phyloP scores from a whole-genome alignment of 768 basidiomycete species.

The Guyanaporus albipodus region DNA sequence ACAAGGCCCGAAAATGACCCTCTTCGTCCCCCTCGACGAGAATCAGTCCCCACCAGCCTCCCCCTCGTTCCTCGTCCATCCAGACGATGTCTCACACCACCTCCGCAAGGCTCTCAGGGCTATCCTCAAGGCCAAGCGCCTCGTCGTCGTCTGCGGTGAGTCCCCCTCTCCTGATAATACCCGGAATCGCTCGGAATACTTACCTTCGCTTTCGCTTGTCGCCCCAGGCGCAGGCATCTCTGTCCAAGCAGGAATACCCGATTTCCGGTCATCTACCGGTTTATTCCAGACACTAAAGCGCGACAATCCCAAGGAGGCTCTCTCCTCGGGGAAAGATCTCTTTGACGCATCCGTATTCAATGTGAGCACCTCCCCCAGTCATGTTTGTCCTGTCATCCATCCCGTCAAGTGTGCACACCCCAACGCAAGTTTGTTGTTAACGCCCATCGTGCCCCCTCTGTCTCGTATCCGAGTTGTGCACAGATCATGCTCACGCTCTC shows the following conservation, averaged over 20 bases:
- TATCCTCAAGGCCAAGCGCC: slow-evolving; percentile 72
- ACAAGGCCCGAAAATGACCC: slow-evolving; percentile 48
- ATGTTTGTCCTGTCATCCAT: slow-evolving; percentile 4
- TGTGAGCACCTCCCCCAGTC: slow-evolving; percentile 40
- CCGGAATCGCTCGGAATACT: slow-evolving; percentile 6
- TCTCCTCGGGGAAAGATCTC: slow-evolving; percentile 78
- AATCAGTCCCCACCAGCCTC: slow-evolving; percentile 42
- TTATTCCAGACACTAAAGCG: slow-evolving; percentile 75
- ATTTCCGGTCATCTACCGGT: slow-evolving; percentile 80
- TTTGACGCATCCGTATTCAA: slow-evolving; percentile 90
- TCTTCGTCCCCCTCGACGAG: slow-evolving; percentile 58
- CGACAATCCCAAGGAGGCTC: slow-evolving; percentile 67
- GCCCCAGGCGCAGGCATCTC: slow-evolving; percentile 80
- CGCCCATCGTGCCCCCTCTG: neutral
- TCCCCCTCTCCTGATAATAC: slow-evolving; percentile 20
- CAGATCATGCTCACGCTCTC: slow-evolving; percentile 20
- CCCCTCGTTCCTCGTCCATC: slow-evolving; percentile 52
- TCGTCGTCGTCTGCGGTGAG: slow-evolving; percentile 86
- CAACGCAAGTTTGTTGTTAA: neutral
- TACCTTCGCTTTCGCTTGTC: neutral
- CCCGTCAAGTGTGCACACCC: neutral
- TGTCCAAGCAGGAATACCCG: slow-evolving; percentile 83
- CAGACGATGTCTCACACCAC: slow-evolving; percentile 45
- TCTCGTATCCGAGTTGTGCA: slow-evolving; percentile 1
- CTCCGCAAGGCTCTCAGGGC: slow-evolving; percentile 55